Evolutionary conservation across 208 protist genomes (phyloP).

Genomic region (Leishmania aethiopica): DNA sequence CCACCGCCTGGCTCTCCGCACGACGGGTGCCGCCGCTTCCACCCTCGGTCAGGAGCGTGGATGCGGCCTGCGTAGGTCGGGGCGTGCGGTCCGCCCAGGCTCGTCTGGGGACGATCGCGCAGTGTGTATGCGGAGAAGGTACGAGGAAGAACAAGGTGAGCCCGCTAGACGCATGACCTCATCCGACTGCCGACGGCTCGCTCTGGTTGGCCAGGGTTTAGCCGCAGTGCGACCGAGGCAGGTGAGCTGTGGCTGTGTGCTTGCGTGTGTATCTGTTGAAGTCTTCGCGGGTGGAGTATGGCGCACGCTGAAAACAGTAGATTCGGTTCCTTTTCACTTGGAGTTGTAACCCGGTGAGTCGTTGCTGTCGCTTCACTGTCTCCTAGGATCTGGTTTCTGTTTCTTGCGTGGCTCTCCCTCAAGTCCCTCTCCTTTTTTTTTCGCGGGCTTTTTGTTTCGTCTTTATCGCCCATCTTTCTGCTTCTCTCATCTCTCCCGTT

Average conservation of each 20-base stretch:
- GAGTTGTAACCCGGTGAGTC: not conserved
- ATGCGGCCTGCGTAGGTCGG: not conserved
- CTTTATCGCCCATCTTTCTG: not conserved
- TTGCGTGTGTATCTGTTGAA: not conserved
- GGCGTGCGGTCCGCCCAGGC: not conserved
- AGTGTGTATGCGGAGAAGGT: not conserved
- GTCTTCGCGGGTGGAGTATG: not conserved
- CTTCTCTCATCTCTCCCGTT: not conserved
- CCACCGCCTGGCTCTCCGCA: not conserved
- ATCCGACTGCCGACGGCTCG: not conserved
- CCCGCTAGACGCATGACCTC: not conserved
- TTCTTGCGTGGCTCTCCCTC: too few relatives aligned
- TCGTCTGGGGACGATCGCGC: not conserved
- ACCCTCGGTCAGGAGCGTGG: not conserved
- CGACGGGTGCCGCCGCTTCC: not conserved
- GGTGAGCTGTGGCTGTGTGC: not conserved
- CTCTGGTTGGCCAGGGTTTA: not conserved
- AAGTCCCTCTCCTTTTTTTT: not conserved
- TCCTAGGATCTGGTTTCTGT: not conserved
- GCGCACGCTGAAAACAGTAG: not conserved
- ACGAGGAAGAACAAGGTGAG: not conserved
- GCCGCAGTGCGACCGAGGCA: not conserved
- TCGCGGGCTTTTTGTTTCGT: not conserved
- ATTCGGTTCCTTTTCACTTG: too few relatives aligned
- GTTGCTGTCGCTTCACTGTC: not conserved